Conservation (phyloP, 305 asterid genomes). For the Fraxinus velutina region DNA sequence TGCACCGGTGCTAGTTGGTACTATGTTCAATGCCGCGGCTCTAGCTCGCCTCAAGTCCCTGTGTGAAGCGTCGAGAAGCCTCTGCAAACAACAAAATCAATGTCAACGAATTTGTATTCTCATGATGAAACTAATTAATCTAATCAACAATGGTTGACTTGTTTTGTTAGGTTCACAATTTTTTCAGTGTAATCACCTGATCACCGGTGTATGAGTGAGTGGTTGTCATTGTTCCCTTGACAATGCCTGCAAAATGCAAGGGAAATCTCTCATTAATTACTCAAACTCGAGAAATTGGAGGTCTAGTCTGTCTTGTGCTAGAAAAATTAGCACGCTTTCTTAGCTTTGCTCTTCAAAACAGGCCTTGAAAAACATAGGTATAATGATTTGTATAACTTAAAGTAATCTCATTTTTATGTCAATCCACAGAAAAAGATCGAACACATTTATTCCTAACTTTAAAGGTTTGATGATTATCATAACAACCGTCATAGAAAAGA, state of each 20-base stretch:
- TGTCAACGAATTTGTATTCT: background rate
- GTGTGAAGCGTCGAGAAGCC: conserved; percentile 88
- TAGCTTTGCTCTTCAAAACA: no score
- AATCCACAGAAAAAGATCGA: no score
- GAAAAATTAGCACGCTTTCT: background rate
- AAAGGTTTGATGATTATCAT: background rate
- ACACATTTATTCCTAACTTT: no score
- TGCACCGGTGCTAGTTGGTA: conserved; percentile 89
- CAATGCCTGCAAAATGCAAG: conserved; percentile 57
- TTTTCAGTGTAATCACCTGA: conserved; percentile 48
- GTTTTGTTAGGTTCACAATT: background rate
- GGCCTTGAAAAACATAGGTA: no score
- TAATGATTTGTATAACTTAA: no score
- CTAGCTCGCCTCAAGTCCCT: conserved; percentile 81
- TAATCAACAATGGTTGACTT: no score
- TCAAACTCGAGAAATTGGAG: background rate
- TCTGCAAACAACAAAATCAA: conserved; percentile 35
- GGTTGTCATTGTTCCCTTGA: conserved; percentile 94
- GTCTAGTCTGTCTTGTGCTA: background rate
- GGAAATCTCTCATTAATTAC: background rate
- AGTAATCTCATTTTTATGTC: no score
- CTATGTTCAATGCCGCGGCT: conserved; percentile 87
- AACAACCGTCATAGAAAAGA: background rate
- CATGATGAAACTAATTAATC: background rate
- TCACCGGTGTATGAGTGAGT: conserved; percentile 98